A percentile compares a stretch with the other conserved stretches of the same genome.
Evolutionary conservation across 2,329 filamentous ascomycete genomes (phyloP).

Genomic region (Botrytis galanthina): DNA sequence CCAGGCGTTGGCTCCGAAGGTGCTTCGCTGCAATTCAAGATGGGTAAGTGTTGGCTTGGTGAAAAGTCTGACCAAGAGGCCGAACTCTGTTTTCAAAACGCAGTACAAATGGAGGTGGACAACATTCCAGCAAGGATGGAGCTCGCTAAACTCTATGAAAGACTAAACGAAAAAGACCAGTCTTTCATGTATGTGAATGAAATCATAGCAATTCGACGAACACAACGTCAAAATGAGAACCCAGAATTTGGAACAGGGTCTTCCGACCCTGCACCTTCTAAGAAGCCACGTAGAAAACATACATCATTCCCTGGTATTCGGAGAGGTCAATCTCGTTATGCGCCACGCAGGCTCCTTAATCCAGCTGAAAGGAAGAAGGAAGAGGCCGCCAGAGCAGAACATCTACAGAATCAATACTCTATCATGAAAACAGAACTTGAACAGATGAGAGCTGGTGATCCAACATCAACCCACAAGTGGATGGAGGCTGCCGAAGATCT

Average conservation of each 20-base stretch:
- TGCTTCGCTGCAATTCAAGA: constrained; percentile 39
- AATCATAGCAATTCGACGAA: constrained; percentile 52
- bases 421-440: constrained; percentile 45
- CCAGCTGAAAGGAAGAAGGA: constrained; percentile 42
- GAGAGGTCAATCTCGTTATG: constrained; percentile 9
- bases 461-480: constrained; percentile 44
- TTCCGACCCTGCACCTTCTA: constrained; percentile 18
- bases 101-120: constrained; percentile 68
- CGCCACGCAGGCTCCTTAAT: constrained; percentile 23
- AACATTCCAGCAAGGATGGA: constrained; percentile 76
- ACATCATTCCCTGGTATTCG: background rate
- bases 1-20: constrained; percentile 50
- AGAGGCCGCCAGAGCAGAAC: constrained; percentile 33
- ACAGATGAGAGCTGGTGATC: constrained; percentile 35
- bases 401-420: constrained; percentile 41
- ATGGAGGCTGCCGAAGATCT: constrained; percentile 59
- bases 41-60: constrained; percentile 66
- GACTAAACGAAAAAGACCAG: constrained; percentile 67
- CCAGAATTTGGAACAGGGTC: constrained; percentile 29
- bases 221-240: constrained; percentile 49
- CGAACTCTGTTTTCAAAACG: constrained; percentile 72
- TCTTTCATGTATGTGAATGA: constrained; percentile 76
- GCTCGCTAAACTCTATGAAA: constrained; percentile 82
- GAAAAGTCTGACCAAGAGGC: constrained; percentile 65
- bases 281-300: constrained; percentile 6